A percentile compares a stretch with the other conserved stretches of the same genome.
phyloP scores from a whole-genome alignment of 768 basidiomycete genomes.

The Hygrophorus russula region DNA sequence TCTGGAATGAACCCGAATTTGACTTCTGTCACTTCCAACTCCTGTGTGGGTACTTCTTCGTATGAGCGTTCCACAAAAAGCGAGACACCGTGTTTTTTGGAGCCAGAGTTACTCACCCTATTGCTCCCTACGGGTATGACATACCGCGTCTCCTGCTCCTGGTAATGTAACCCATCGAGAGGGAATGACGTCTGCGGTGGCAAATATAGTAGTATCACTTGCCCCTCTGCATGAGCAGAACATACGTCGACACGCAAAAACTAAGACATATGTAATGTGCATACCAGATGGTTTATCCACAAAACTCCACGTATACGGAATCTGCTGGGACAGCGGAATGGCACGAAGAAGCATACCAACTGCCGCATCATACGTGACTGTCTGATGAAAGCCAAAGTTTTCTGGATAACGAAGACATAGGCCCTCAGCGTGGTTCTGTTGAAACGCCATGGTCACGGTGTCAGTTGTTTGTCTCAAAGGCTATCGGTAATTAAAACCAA shows the following conservation, averaged over 20 bases:
- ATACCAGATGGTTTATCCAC: constrained; percentile 70
- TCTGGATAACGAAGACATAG: constrained; percentile 67
- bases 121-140: constrained; percentile 34
- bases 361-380: constrained; percentile 46
- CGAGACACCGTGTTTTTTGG: constrained; percentile 5
- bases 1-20: constrained; percentile 74
- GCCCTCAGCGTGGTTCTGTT: constrained; percentile 46
- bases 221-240: constrained; percentile 37
- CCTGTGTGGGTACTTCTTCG: constrained; percentile 27
- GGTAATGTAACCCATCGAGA: constrained; percentile 66
- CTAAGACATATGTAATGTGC: constrained; percentile 13
- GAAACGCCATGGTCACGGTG: constrained; percentile 5
- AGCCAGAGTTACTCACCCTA: constrained; percentile 35
- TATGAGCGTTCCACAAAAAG: constrained; percentile 1
- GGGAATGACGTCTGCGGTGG: constrained; percentile 51
- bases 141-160: constrained; percentile 59
- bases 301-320: constrained; percentile 63
- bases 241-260: neutral
- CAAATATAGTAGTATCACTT: constrained; percentile 56
- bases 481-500: too few relatives aligned
- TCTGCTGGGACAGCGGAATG: constrained; percentile 38
- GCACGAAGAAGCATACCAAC: constrained; percentile 51
- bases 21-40: constrained; percentile 65
- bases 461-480: too few relatives aligned
- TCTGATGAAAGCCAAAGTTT: constrained; percentile 42